phyloP scores from a whole-genome alignment of 2,329 filamentous ascomycete species.

The Tolypocladium pustulatum region DNA sequence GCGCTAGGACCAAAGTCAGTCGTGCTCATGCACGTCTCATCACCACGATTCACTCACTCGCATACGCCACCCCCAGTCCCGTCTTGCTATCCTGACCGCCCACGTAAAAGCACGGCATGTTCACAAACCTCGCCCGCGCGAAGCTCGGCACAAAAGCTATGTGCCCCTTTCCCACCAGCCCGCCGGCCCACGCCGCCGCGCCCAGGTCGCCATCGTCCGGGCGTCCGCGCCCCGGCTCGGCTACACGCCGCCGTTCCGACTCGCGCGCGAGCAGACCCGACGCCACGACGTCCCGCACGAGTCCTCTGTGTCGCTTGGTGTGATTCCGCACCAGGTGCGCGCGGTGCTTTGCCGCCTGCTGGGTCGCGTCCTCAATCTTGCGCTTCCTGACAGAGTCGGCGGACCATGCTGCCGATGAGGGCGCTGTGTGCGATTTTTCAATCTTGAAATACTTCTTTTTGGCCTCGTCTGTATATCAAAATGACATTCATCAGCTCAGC shows the following conservation, averaged over 20 bases:
- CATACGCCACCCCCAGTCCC: constrained; percentile 31
- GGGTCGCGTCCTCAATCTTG: constrained; percentile 30
- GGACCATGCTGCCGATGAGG: constrained; percentile 41
- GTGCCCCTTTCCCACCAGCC: constrained; percentile 27
- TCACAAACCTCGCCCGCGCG: constrained; percentile 15
- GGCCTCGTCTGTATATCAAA: constrained; percentile 33
- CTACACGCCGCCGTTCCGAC: constrained; percentile 6
- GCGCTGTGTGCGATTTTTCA: constrained; percentile 44
- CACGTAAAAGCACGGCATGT: constrained; percentile 30
- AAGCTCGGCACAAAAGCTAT: constrained; percentile 22
- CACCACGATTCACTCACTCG: constrained; percentile 23
- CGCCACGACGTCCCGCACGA: constrained; percentile 22
- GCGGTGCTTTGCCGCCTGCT: constrained; percentile 13
- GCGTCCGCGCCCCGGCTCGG: constrained; percentile 11
- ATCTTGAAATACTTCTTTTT: constrained; percentile 62
- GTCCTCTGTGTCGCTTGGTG: constrained; percentile 23
- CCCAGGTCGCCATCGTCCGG: constrained; percentile 13
- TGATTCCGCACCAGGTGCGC: constrained; percentile 22
- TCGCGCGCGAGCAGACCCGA: constrained; percentile 17
- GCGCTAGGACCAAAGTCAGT: constrained; percentile 12
- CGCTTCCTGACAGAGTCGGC: constrained; percentile 48
- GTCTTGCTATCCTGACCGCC: constrained; percentile 25
- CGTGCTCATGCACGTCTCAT: background rate
- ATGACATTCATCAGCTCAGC: background rate
- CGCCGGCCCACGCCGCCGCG: constrained; percentile 26